These are phyloP conservation scores for Ophiostoma novo-ulmi DNA, from an alignment of 2,329 filamentous ascomycete genomes.

Conservation along the genomic window DNA sequence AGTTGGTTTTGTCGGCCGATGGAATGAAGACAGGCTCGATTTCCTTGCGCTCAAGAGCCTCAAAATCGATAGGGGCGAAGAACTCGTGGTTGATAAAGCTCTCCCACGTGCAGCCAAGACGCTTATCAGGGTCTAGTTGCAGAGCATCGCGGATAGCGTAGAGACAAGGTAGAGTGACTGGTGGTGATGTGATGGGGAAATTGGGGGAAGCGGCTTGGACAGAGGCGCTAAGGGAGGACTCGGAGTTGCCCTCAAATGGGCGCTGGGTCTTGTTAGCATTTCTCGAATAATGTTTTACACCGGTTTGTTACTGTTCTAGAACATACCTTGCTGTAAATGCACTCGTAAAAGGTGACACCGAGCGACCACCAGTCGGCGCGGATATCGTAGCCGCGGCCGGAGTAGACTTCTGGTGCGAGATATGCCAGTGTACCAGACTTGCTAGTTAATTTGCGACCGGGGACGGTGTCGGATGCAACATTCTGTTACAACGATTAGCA, in stretches of 20 bases:
- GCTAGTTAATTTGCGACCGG: constrained; percentile 78
- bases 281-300: too few species aligned
- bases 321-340: constrained; percentile 93
- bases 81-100: constrained; percentile 85
- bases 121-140: constrained; percentile 70
- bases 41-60: constrained; percentile 75
- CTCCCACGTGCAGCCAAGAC: constrained; percentile 82
- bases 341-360: constrained; percentile 97
- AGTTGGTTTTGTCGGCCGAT: constrained; percentile 97
- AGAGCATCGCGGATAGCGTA: constrained; percentile 82
- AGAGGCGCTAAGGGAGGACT: constrained; percentile 71
- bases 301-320: too few species aligned
- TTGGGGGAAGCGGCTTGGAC: constrained; percentile 78
- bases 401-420: constrained; percentile 90
- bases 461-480: constrained; percentile 87
- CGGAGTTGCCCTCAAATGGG: constrained; percentile 86
- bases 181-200: constrained; percentile 87
- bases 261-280: constrained; percentile 49
- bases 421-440: constrained; percentile 97
- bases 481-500: constrained; percentile 55
- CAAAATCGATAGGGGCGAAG: constrained; percentile 81
- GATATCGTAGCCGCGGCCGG: constrained; percentile 79
- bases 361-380: constrained; percentile 99
- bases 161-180: constrained; percentile 80
- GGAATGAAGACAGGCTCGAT: constrained; percentile 88